Base-by-base conservation (phyloP, 768 basidiomycete species). In the Cyclocybe cylindracea region DNA sequence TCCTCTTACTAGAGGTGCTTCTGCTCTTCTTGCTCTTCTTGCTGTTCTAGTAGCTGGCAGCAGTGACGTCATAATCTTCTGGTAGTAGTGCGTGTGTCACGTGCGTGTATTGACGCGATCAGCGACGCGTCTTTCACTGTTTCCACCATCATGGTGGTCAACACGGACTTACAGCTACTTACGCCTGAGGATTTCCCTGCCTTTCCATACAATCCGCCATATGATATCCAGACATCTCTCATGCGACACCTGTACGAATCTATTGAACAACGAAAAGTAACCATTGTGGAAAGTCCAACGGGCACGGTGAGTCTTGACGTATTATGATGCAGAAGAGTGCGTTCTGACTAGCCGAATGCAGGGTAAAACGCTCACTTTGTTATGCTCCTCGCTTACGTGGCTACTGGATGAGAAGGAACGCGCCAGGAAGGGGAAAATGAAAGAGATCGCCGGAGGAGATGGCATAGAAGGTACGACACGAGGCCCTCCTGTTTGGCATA, bases 201-300 rank as follows among this genome's bases (percentile, higher is more conserved):
- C 2, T 98, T 98, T 63, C 95, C 95, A 0, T 97, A 88, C 62
- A 74, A 82, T 11, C 75, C 83, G 4, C 94, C 94, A 2, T 96
- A 96, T 65, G 65, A 78, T 13, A 95, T 96, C 51, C 96, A 98
- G 65, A 72, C 79, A 0, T 82, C 90, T 34, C 82, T 98, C 24
- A 97, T 98, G 95, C 83, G 76, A 13, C 91, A 94, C 56, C 72
- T 98, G 1, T 98, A 94, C 67, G 61, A 77, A 5, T 78, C 87
- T 0, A 88, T 97, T 40, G 92, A 95, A 65, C 58, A 72, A n/a
- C 73, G 73, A 40, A 84, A 84, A 57, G 81, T 97, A 13, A 82
- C 92, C 1, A 87, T 98, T 44, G 79, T 95, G 31, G 92, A 94
- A 67, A 91, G 88, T 58, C 93, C 93, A 0, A 94, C 93, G 0